These are phyloP conservation scores for Aphanomyces stellatus DNA, from an alignment of 352 stramenopile species.

Conservation along the genomic window DNA sequence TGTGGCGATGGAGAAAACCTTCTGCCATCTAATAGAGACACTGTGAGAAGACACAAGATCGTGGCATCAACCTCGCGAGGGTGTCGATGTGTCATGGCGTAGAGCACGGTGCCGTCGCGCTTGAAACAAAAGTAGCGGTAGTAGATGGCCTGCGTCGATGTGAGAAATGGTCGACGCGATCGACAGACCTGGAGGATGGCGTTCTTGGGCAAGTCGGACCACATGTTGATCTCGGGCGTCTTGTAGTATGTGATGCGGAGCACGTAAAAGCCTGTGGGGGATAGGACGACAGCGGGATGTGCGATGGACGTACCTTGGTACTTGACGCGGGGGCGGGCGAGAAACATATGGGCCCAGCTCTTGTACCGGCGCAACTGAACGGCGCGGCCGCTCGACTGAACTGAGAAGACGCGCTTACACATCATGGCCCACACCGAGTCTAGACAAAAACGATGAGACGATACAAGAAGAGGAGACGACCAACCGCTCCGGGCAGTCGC, in stretches of 20 bases:
- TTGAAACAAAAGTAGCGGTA: constrained; percentile 81
- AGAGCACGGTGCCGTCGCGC: constrained; percentile 57
- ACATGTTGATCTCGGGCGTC: constrained; percentile 80
- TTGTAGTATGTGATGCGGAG: constrained; percentile 77
- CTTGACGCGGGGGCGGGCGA: constrained; percentile 50
- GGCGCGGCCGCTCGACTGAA: constrained; percentile 42
- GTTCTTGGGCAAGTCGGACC: constrained; percentile 49
- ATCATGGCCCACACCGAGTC: constrained; percentile 59
- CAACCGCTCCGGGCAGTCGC: constrained; percentile 16
- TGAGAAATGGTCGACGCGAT: not conserved
- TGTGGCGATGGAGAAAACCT: constrained; percentile 14
- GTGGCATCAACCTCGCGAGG: constrained; percentile 39
- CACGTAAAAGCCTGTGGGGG: constrained; percentile 44
- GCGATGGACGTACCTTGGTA: constrained; percentile 35
- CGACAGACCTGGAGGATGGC: constrained; percentile 61
- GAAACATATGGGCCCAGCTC: constrained; percentile 71
- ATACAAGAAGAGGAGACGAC: not conserved
- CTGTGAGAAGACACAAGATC: constrained; percentile 21
- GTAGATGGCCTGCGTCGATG: constrained; percentile 32
- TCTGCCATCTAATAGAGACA: not conserved
- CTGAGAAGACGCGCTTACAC: constrained; percentile 61
- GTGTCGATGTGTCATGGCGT: constrained; percentile 68
- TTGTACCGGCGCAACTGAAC: constrained; percentile 50
- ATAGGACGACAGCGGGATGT: too few species aligned
- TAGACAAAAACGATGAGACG: constrained; percentile 26